Base-by-base conservation (phyloP, 2,329 filamentous ascomycete species). In the Penicillium paneum region DNA sequence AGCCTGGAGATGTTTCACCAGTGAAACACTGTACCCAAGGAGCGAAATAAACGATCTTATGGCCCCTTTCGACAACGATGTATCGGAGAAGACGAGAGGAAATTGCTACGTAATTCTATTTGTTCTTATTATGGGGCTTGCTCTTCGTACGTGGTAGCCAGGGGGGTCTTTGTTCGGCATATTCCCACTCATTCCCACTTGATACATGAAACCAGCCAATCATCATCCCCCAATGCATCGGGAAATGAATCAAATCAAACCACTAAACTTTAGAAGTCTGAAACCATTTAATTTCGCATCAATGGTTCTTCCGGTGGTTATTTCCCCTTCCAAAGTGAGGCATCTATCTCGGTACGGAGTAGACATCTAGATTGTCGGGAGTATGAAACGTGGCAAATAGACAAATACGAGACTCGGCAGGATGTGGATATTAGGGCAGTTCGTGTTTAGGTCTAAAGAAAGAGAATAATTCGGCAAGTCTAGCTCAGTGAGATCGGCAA, bases 21-120 rank as follows among this genome's bases (percentile, higher is more conserved):
- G 50, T 52, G 50, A 49, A 40, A 52, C 50, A 28, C 15, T 7
- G n/a, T 34, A 31, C 28, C 26, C n/a, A 26, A n/a, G 13, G 34
- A 45, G 28, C n/a, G 21, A 32, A 13, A 35, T 24, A 12, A 26
- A 31, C 19, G 24, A 43, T 21, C 24, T 43, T 21, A 26, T 13
- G 21, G 26, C 35, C 39, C 40, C 41, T 28, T 24, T 35, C 8
- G 28, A 52, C 17, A 36, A 35, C 42, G 36, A 41, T 12, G 47
- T 45, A 13, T 52, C 28, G 42, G 34, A 38, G 34, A 11, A 39
- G 11, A 12, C 24, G 48, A 32, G 34, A 40, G 34, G 19, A 19
- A 31, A 6, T 32, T 11, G n/a, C n/a, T 17, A 17, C 12, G 5
- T 17, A 28, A 13, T 21, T 43, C 26, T 26, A 2, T 36, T 42